Evolutionary conservation across 768 basidiomycete species (phyloP).

Genomic region (Coprinellus micaceus): DNA sequence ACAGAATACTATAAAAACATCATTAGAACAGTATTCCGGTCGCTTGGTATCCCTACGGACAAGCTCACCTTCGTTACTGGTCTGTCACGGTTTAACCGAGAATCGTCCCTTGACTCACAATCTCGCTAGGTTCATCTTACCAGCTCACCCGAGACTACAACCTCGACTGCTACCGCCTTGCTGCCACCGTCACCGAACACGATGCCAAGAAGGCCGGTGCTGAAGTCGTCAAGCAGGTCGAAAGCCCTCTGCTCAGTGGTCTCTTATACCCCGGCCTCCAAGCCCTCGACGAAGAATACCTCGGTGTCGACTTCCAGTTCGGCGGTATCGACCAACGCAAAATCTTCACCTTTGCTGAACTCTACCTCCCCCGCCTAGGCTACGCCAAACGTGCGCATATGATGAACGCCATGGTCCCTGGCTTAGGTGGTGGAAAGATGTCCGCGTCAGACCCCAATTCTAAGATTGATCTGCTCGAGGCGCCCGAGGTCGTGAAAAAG

Average conservation of each 20-base stretch:
- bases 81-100: background rate
- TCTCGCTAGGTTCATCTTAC: conserved; percentile 71
- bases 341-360: conserved; percentile 97
- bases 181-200: conserved; percentile 89
- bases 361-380: conserved; percentile 89
- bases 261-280: conserved; percentile 95
- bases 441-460: conserved; percentile 96
- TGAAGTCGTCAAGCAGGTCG: conserved; percentile 97
- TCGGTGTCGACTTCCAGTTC: conserved; percentile 95
- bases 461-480: conserved; percentile 96
- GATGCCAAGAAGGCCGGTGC: conserved; percentile 98
- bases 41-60: conserved; percentile 86
- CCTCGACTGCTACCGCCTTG: conserved; percentile 90
- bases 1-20: conserved; percentile 88
- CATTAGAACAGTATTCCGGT: conserved; percentile 77
- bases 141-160: conserved; percentile 91
- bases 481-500: conserved; percentile 75
- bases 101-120: background rate
- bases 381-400: conserved; percentile 94
- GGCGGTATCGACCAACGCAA: conserved; percentile 98
- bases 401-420: conserved; percentile 98
- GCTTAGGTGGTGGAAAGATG: conserved; percentile 95
- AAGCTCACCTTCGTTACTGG: conserved; percentile 67
- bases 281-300: conserved; percentile 95
- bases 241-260: conserved; percentile 86